Conservation (phyloP, 2,329 filamentous ascomycete genomes). For the Bertia moriformis region DNA sequence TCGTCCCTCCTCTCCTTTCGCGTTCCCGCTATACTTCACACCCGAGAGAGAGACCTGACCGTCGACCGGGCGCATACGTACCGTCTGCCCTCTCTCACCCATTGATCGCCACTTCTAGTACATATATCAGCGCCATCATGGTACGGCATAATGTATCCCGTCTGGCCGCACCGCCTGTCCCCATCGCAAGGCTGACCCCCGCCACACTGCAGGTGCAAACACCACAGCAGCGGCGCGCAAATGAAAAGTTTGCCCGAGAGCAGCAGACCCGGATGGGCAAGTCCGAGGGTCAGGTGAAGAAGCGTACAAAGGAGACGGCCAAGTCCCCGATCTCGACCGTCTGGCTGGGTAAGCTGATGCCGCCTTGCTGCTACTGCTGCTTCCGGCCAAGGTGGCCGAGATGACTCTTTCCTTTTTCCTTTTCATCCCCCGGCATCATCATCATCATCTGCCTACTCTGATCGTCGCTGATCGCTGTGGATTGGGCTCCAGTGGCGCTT, state of each 20-base stretch:
- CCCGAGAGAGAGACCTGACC: too few relatives aligned
- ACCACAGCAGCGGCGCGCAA: constrained; percentile 67
- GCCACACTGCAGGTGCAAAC: constrained; percentile 54
- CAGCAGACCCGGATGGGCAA: constrained; percentile 66
- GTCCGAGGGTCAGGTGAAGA: constrained; percentile 49
- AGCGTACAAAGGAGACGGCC: constrained; percentile 34
- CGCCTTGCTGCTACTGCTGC: too few relatives aligned
- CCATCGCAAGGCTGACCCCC: constrained; percentile 2
- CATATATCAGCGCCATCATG: not conserved
- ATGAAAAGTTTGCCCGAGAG: constrained; percentile 62
- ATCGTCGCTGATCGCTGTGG: not conserved
- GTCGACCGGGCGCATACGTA: too few relatives aligned
- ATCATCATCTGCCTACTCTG: not conserved
- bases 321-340: constrained; percentile 52
- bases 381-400: not conserved
- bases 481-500: constrained; percentile 3
- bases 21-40: too few relatives aligned
- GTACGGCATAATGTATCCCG: not conserved
- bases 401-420: not conserved
- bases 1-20: too few relatives aligned
- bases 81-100: not conserved
- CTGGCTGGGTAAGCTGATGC: constrained; percentile 39
- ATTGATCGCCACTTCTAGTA: not conserved
- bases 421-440: not conserved
- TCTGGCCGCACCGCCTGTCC: not conserved